Evolutionary conservation across 306 rosid genomes (phyloP).

Genomic region (Prunus padus): DNA sequence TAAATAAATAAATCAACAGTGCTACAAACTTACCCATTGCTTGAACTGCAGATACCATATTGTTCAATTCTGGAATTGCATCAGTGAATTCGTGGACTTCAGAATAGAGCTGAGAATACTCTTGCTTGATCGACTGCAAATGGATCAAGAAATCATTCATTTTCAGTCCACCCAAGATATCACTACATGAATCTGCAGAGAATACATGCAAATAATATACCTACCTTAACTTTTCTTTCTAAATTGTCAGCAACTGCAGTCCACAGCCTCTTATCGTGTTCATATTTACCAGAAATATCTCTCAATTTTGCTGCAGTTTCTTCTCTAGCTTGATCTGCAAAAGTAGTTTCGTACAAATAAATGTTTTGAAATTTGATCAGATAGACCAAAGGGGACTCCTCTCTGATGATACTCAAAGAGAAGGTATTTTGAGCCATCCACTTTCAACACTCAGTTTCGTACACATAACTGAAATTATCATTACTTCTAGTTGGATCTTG

Average conservation of each 20-base stretch:
- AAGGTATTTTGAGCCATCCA: background rate
- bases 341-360: background rate
- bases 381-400: background rate
- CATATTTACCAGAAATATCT: conserved; percentile 7
- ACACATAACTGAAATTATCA: background rate
- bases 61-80: conserved; percentile 27
- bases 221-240: conserved; percentile 17
- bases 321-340: conserved; percentile 21
- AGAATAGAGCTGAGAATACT: conserved; percentile 10
- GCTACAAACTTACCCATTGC: conserved; percentile 22
- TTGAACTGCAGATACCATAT: conserved; percentile 32
- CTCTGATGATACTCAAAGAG: background rate
- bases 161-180: conserved; percentile 8
- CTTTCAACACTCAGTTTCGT: background rate
- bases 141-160: background rate
- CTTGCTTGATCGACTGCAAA: conserved; percentile 28
- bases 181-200: background rate
- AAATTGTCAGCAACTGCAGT: conserved; percentile 10
- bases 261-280: conserved; percentile 24
- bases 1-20: background rate
- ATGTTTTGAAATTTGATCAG: background rate
- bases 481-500: background rate
- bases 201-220: background rate
- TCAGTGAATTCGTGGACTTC: conserved; percentile 19
- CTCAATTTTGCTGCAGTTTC: conserved; percentile 16